Evolutionary conservation across 2,329 filamentous ascomycete genomes (phyloP).

Genomic region (Diplodia mutila): DNA sequence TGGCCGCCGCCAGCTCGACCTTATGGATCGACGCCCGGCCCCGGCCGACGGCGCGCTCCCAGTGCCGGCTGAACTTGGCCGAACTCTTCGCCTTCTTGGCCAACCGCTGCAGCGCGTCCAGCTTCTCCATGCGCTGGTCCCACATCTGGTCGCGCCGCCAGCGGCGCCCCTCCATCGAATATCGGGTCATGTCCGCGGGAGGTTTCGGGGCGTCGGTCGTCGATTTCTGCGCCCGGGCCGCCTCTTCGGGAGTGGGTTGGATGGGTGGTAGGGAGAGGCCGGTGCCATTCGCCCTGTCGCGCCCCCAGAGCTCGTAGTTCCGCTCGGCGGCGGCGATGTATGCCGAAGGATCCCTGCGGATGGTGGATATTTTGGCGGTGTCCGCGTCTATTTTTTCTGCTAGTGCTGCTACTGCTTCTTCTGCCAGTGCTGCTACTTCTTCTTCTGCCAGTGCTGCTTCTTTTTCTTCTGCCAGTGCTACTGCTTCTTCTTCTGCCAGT

Average conservation of each 20-base stretch:
- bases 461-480: too few relatives aligned
- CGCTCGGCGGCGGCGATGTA: neutral
- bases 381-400: too few relatives aligned
- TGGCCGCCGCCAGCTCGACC: neutral
- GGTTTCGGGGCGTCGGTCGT: too few relatives aligned
- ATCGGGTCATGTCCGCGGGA: too few relatives aligned
- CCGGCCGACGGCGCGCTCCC: neutral
- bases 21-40: neutral
- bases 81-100: neutral
- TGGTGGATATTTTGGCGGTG: too few relatives aligned
- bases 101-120: neutral
- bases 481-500: too few relatives aligned
- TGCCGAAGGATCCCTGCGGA: neutral
- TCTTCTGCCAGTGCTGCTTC: too few relatives aligned
- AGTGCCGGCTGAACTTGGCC: neutral
- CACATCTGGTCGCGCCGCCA: neutral
- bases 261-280: neutral
- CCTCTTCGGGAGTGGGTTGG: neutral
- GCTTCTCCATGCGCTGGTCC: neutral
- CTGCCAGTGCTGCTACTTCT: too few relatives aligned
- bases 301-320: too few relatives aligned
- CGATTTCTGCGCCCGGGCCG: neutral
- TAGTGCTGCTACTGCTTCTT: too few relatives aligned
- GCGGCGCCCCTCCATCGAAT: neutral
- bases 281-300: neutral